phyloP scores from a whole-genome alignment of 768 basidiomycete genomes.

The Lentinula aciculospora region DNA sequence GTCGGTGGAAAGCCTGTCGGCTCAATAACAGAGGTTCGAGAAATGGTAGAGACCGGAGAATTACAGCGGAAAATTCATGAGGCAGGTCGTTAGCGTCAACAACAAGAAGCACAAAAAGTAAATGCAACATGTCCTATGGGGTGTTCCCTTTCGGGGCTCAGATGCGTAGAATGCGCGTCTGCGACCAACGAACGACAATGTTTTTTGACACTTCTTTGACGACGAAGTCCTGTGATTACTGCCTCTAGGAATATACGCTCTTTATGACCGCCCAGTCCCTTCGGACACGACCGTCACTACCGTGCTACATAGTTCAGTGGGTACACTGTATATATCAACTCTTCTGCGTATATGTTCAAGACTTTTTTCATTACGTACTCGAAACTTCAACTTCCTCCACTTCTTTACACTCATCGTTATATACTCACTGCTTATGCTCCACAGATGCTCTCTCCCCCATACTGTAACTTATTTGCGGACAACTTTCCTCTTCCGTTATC shows the following conservation, averaged over 20 bases:
- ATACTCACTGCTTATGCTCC: not conserved
- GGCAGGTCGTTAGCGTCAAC: slow-evolving; percentile 54
- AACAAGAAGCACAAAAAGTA: slow-evolving; percentile 36
- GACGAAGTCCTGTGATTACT: not conserved
- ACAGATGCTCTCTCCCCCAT: not conserved
- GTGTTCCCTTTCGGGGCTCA: not conserved
- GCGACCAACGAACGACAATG: not conserved
- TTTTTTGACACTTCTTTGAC: not conserved
- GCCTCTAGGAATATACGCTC: not conserved
- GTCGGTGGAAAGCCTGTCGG: slow-evolving; percentile 60
- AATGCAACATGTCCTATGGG: not conserved
- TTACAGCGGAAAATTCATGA: slow-evolving; percentile 41
- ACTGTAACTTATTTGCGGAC: not conserved
- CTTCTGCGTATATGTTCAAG: not conserved
- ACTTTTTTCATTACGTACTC: not conserved
- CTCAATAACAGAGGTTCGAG: slow-evolving; percentile 44
- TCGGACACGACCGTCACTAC: not conserved
- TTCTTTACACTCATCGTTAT: not conserved
- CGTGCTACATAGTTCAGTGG: not conserved
- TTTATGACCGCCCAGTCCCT: not conserved
- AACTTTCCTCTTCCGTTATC: not conserved
- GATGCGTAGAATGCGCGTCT: not conserved
- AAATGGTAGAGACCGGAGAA: slow-evolving; percentile 42
- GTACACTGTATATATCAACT: not conserved
- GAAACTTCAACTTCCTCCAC: not conserved